Evolutionary conservation across 345 rosid species (phyloP).

Genomic region (Ceriops decandra): DNA sequence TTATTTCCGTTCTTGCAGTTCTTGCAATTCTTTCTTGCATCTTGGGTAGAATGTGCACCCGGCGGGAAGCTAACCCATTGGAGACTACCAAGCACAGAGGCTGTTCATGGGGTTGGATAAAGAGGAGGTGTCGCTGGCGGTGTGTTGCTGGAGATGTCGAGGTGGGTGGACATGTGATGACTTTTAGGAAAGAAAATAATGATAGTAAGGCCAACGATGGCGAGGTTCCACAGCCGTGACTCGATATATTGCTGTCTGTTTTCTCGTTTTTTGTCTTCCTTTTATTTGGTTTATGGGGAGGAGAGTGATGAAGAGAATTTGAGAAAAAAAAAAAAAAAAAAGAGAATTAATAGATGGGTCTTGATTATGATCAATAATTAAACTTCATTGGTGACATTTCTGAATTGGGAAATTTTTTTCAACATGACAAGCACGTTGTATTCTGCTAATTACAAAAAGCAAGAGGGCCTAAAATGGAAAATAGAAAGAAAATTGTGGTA

Average conservation of each 20-base stretch:
- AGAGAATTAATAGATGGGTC: no score
- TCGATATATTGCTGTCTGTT: not conserved
- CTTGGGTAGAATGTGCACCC: slow-evolving; percentile 50
- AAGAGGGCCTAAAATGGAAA: no score
- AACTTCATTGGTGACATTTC: no score
- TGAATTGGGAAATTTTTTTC: no score
- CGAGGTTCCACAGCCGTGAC: slow-evolving; percentile 1
- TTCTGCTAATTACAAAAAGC: no score
- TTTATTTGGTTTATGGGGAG: no score
- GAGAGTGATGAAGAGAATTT: no score
- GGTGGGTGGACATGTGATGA: slow-evolving; percentile 20
- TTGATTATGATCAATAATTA: no score
- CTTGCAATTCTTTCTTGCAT: slow-evolving; percentile 57
- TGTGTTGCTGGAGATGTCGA: slow-evolving; percentile 37
- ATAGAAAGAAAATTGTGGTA: no score
- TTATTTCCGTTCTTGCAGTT: slow-evolving; percentile 49
- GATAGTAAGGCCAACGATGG: slow-evolving; percentile 3
- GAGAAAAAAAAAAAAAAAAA: no score
- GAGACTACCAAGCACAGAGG: slow-evolving; percentile 39
- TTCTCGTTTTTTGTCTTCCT: no score
- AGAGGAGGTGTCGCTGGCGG: slow-evolving; percentile 25
- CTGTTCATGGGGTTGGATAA: slow-evolving; percentile 39
- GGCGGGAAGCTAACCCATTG: slow-evolving; percentile 25
- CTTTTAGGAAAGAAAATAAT: slow-evolving; percentile 1
- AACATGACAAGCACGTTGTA: no score